phyloP scores from a whole-genome alignment of 805 yeast genomes.

The Candida tammaniensis region DNA sequence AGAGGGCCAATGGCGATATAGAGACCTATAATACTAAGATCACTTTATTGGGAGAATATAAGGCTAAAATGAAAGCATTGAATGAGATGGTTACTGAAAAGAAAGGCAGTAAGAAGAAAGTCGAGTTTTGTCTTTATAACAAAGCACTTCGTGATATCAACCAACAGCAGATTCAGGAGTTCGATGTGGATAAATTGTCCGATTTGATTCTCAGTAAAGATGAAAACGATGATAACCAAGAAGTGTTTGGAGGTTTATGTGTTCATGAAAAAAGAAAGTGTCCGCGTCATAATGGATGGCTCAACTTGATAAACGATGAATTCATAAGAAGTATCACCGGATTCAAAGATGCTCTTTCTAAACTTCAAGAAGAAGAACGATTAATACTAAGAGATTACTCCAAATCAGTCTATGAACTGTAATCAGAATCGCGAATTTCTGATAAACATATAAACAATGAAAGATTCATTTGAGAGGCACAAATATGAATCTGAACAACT shows the following conservation, averaged over 20 bases:
- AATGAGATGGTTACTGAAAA: slow-evolving; percentile 31
- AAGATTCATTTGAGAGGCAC: slow-evolving; percentile 13
- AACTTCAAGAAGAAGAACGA: slow-evolving; percentile 28
- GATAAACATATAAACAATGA: slow-evolving; percentile 7
- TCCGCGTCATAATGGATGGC: slow-evolving; percentile 53
- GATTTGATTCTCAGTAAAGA: slow-evolving; percentile 2
- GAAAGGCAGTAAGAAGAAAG: slow-evolving; percentile 11
- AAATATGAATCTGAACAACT: slow-evolving; percentile 7
- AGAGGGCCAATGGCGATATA: slow-evolving; percentile 11
- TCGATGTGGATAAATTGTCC: slow-evolving; percentile 5
- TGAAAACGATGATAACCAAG: slow-evolving; percentile 3
- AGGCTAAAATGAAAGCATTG: slow-evolving; percentile 34
- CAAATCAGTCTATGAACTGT: slow-evolving; percentile 24
- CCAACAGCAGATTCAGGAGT: neutral
- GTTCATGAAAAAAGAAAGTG: slow-evolving; percentile 56
- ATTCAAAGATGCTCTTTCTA: slow-evolving; percentile 18
- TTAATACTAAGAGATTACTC: slow-evolving; percentile 34
- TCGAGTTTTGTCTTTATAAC: slow-evolving; percentile 13
- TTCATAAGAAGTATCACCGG: slow-evolving; percentile 16
- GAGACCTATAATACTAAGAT: slow-evolving; percentile 15
- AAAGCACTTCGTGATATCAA: slow-evolving; percentile 9
- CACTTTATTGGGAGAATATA: slow-evolving; percentile 24
- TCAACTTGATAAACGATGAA: slow-evolving; percentile 34
- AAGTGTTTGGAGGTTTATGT: slow-evolving; percentile 28
- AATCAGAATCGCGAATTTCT: slow-evolving; percentile 1